phyloP scores from a whole-genome alignment of 164 flowering plant species.

The Litsea cubeba region DNA sequence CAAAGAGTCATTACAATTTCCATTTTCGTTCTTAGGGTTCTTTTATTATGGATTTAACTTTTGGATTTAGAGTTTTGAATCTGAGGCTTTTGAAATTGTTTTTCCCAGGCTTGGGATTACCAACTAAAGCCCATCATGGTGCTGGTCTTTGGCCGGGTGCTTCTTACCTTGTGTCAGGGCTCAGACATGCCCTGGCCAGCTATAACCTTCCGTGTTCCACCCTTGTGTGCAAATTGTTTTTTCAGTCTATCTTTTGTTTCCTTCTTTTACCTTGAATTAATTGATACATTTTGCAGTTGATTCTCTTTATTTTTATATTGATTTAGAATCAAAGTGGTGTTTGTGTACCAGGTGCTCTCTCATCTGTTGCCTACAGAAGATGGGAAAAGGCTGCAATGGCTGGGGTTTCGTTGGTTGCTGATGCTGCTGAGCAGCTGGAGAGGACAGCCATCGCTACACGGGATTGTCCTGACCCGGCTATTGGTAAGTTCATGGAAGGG shows the following conservation, averaged over 20 bases:
- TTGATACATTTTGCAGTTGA: background rate
- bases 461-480: slow-evolving; percentile 22
- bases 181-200: background rate
- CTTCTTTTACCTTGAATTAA: background rate
- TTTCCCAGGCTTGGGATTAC: too few relatives aligned
- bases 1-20: background rate
- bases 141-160: background rate
- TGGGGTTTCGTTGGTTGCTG: slow-evolving; percentile 97
- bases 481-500: slow-evolving; percentile 14
- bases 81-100: background rate
- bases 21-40: background rate
- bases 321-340: background rate
- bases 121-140: too few relatives aligned
- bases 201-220: background rate
- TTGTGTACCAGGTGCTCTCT: slow-evolving; percentile 33
- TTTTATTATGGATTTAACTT: background rate
- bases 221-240: background rate
- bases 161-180: background rate
- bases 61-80: background rate
- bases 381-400: slow-evolving; percentile 99
- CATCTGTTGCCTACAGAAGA: slow-evolving; percentile 70
- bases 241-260: background rate
- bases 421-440: slow-evolving; percentile 99
- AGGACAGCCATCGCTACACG: slow-evolving; percentile 31
- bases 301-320: background rate